These are phyloP conservation scores for Phytophthora sp. DNA, from an alignment of 352 stramenopile genomes.

Conservation along the genomic window DNA sequence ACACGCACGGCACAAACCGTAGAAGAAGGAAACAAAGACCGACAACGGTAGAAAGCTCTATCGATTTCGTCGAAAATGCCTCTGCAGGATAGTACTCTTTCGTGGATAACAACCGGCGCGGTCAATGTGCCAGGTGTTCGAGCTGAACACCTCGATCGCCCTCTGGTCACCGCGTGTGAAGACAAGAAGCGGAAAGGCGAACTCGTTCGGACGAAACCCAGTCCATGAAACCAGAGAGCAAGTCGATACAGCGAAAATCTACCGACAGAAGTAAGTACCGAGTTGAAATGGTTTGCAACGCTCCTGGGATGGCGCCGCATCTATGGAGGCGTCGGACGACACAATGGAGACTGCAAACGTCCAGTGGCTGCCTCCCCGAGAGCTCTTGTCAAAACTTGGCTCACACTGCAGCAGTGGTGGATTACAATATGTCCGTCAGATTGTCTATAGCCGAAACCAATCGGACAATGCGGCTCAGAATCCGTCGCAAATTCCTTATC, in stretches of 20 bases:
- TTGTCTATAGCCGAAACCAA: slow-evolving; percentile 7
- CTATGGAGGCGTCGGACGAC: neutral
- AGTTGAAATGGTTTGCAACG: slow-evolving; percentile 10
- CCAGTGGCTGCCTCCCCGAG: slow-evolving; percentile 10
- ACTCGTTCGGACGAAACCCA: slow-evolving; percentile 14
- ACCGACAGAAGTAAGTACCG: neutral
- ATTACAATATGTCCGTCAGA: neutral
- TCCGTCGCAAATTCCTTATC: neutral
- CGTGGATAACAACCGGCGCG: slow-evolving; percentile 4
- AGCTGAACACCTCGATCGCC: neutral
- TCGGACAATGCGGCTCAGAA: neutral
- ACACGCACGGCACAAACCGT: slow-evolving; percentile 26
- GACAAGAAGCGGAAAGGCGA: slow-evolving; percentile 12
- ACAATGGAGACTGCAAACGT: neutral
- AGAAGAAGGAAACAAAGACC: slow-evolving; percentile 20
- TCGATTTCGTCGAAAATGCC: slow-evolving; percentile 17
- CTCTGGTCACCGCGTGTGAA: neutral
- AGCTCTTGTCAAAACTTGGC: neutral
- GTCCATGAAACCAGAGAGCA: slow-evolving; percentile 8
- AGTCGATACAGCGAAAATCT: slow-evolving; percentile 9
- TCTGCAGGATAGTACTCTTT: slow-evolving; percentile 13
- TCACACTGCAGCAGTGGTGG: neutral
- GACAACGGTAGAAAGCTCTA: slow-evolving; percentile 13
- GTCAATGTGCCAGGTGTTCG: neutral
- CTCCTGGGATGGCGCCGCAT: neutral